These are phyloP conservation scores for Bacidia rubella DNA, from an alignment of 495 filamentous ascomycete species.

Conservation along the genomic window DNA sequence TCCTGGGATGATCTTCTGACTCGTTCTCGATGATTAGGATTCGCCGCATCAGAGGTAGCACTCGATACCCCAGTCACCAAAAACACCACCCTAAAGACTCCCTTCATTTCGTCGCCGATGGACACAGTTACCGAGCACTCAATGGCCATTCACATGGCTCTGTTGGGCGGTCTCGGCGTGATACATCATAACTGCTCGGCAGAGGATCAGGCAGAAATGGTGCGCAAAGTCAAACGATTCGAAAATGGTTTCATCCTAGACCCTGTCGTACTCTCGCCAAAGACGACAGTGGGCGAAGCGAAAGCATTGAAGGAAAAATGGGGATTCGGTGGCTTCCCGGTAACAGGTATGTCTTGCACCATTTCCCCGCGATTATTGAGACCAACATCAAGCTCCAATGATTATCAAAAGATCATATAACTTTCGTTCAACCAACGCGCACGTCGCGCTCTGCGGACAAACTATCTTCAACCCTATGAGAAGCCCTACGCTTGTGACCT, in stretches of 20 bases:
- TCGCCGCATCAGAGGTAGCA: constrained; percentile 77
- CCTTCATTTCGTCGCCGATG: constrained; percentile 95
- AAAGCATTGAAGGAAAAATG: constrained; percentile 91
- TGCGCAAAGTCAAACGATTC: constrained; percentile 95
- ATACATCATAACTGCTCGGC: constrained; percentile 98
- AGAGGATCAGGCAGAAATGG: constrained; percentile 95
- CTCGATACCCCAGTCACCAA: constrained; percentile 89
- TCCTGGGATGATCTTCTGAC: constrained; percentile 16
- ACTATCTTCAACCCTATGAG: constrained; percentile 34
- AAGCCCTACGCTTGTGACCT: background rate
- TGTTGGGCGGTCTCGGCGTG: constrained; percentile 89
- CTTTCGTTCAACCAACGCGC: constrained; percentile 99
- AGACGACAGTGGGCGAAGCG: constrained; percentile 80
- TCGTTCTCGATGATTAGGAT: constrained; percentile 49
- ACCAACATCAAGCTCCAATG: constrained; percentile 26
- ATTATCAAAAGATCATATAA: constrained; percentile 77
- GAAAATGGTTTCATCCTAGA: constrained; percentile 99
- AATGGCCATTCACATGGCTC: constrained; percentile 98
- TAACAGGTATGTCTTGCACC: constrained; percentile 66
- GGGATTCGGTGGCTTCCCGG: constrained; percentile 97
- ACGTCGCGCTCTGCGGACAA: constrained; percentile 72
- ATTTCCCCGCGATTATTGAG: constrained; percentile 9
- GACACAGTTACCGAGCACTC: constrained; percentile 98
- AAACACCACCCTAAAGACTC: constrained; percentile 84
- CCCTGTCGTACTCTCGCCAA: constrained; percentile 79